Conservation (phyloP, 2,329 filamentous ascomycete species). For the Colletotrichum musicola region DNA sequence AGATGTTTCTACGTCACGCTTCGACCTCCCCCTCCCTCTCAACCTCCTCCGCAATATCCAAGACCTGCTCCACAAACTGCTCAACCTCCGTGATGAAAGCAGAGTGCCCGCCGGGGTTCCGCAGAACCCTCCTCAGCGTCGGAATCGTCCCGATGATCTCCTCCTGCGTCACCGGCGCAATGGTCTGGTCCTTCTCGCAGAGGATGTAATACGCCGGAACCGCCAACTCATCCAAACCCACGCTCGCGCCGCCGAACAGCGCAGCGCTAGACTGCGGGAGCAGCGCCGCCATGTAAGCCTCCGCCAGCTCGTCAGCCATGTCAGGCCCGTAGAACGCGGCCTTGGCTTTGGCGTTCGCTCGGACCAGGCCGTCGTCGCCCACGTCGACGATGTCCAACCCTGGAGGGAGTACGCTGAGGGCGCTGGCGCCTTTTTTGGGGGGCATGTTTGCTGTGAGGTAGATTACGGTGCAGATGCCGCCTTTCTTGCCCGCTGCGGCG, state of each 20-base stretch:
- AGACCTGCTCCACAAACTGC: conserved; percentile 18
- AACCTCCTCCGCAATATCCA: conserved; percentile 3
- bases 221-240: conserved; percentile 5
- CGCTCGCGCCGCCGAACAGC: not conserved
- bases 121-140: conserved; percentile 17
- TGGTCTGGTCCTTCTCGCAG: conserved; percentile 29
- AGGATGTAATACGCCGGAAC: conserved; percentile 24
- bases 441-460: conserved; percentile 24
- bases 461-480: conserved; percentile 12
- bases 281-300: conserved; percentile 10
- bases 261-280: conserved; percentile 19
- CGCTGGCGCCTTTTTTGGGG: conserved; percentile 11
- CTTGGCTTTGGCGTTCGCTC: conserved; percentile 20
- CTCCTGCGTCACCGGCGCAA: conserved; percentile 9
- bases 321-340: conserved; percentile 26
- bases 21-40: too few species aligned
- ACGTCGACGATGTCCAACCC: conserved; percentile 20
- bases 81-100: conserved; percentile 22
- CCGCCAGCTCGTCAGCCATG: conserved; percentile 12
- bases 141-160: conserved; percentile 8
- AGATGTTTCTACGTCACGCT: too few species aligned
- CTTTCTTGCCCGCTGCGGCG: not conserved
- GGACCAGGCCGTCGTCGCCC: conserved; percentile 4
- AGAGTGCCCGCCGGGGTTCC: conserved; percentile 26
- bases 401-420: conserved; percentile 19